Evolutionary conservation across 495 filamentous ascomycete species (phyloP).

Genomic region (Neurospora tetraspora): DNA sequence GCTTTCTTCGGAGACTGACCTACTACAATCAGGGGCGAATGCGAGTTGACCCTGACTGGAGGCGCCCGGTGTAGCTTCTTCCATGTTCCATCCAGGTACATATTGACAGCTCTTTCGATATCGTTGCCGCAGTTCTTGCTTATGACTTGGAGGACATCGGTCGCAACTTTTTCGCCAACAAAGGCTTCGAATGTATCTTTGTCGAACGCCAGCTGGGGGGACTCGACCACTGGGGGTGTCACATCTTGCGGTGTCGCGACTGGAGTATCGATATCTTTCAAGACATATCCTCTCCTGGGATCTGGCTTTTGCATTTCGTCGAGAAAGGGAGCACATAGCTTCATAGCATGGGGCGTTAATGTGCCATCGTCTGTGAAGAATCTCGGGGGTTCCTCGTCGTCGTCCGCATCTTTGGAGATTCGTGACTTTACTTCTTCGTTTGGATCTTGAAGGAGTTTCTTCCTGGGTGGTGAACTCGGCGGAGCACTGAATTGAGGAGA

Average conservation of each 20-base stretch:
- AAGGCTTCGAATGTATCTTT: slow-evolving; percentile 57
- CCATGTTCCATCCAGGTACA: slow-evolving; percentile 94
- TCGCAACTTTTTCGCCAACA: slow-evolving; percentile 54
- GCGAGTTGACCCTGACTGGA: not conserved
- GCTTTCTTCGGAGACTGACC: not conserved
- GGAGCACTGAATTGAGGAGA: not conserved
- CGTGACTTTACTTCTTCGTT: not conserved
- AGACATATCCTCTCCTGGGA: not conserved
- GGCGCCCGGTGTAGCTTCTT: slow-evolving; percentile 37
- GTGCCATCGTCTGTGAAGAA: not conserved
- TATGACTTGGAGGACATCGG: slow-evolving; percentile 41
- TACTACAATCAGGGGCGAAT: not conserved
- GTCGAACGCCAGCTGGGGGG: slow-evolving; percentile 44
- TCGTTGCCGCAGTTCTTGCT: slow-evolving; percentile 49
- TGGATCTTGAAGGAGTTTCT: slow-evolving; percentile 1
- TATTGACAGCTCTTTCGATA: slow-evolving; percentile 61
- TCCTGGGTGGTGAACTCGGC: not conserved
- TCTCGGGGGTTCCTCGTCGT: not conserved
- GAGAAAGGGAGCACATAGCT: slow-evolving; percentile 10
- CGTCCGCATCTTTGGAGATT: not conserved
- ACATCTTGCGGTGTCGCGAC: not conserved
- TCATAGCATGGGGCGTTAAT: not conserved
- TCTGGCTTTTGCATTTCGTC: slow-evolving; percentile 8
- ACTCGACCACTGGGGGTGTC: not conserved
- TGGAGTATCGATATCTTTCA: not conserved